Conservation (phyloP, 345 rosid genomes). For the Camelina hispida region DNA sequence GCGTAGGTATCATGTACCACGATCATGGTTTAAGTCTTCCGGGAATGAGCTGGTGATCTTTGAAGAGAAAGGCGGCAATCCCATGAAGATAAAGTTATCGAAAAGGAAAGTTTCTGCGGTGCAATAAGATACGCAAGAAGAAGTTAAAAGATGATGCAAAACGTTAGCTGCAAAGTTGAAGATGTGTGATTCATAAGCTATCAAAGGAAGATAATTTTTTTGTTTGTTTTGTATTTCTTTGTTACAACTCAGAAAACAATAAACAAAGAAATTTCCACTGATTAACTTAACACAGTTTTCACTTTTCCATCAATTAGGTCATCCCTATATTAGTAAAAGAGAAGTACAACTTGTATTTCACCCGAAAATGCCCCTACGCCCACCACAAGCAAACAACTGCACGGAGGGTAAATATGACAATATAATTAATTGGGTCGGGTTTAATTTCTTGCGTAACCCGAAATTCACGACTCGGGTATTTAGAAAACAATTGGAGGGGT, state of each 20-base stretch:
- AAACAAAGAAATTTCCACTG: conserved; percentile 1
- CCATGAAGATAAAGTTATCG: conserved; percentile 65
- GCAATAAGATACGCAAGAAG: neutral
- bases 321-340: too few relatives aligned
- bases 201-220: conserved; percentile 22
- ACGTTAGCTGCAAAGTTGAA: neutral
- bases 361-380: too few relatives aligned
- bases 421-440: too few relatives aligned
- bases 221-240: conserved; percentile 12
- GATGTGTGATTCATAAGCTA: conserved; percentile 14
- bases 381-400: too few relatives aligned
- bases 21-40: conserved; percentile 93
- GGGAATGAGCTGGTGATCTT: conserved; percentile 83
- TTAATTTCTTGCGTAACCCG: too few relatives aligned
- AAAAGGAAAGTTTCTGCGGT: conserved; percentile 54
- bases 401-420: too few relatives aligned
- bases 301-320: too few relatives aligned
- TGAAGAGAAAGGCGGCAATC: conserved; percentile 93
- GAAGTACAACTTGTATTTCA: too few relatives aligned
- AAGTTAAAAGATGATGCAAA: conserved; percentile 4
- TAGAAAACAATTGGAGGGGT: too few relatives aligned
- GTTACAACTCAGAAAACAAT: conserved; percentile 14
- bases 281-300: too few relatives aligned
- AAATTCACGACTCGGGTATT: too few relatives aligned
- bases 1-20: conserved; percentile 87